Evolutionary conservation across 2,329 filamentous ascomycete species (phyloP), one percentile per base, ranked within the genome.

Genomic region (Fusarium incarnatum): DNA sequence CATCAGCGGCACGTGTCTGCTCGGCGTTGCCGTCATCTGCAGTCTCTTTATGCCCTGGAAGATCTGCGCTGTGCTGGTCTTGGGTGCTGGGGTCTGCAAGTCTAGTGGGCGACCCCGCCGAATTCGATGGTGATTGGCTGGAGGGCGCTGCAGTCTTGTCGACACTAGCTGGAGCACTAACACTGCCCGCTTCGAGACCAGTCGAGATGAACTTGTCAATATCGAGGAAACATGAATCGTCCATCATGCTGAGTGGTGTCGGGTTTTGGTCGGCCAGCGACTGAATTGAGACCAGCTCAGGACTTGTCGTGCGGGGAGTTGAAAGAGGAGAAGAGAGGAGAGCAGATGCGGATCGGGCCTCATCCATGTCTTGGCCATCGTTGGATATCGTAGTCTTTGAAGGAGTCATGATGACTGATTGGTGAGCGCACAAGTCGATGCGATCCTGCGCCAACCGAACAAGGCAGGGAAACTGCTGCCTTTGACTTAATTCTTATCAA

Each of bases 231-330:
- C 63, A 75, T 56, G 73, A 75, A 60, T 77, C 76, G 62, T 76
- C 71, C 53, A 77, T 66, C 53, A 76, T 72, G 50, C 76, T 77
- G 48, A 77, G 64, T 41, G 76, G 76, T 60, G 76, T 77, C 54
- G 67, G 67, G 41, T 59, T 77, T 53, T 74, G 74, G 54, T 77
- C 74, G 71, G 71, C 74, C 61, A 77, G 72, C 60, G 75, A 76
- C 64, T 71, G 71, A 49, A 77, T 74, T 11, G 72, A 73, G 57
- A 68, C 70, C 56, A 74, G 74, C 50, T 75, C 74, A 30, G 72
- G 73, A 34, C 75, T 77, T 64, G 72, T 72, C 20, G 74, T 76
- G 41, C 66, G 53, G 27, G 71, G 67, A 12, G 75, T 73, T 18
- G 74, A 72, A 22, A 73, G 63, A 30, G 73, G 72, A 48, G 75